phyloP scores from a whole-genome alignment of 148 eudicot species.

The Chenopodium album region DNA sequence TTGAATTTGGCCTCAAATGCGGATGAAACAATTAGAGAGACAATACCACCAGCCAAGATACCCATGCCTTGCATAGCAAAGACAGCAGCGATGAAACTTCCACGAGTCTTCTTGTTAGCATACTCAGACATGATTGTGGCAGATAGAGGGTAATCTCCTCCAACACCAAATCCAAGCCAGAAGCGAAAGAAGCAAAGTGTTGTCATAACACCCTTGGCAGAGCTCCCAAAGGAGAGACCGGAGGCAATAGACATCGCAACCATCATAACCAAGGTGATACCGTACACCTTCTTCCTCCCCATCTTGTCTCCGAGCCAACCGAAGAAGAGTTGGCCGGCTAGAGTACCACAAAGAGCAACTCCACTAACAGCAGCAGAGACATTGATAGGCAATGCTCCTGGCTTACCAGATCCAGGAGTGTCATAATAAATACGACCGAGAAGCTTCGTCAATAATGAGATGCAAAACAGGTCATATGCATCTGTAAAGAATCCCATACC shows the following conservation, averaged over 20 bases:
- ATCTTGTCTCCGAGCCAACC: slow-evolving; percentile 74
- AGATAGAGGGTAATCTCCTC: slow-evolving; percentile 67
- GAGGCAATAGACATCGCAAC: slow-evolving; percentile 45
- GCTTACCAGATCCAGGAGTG: slow-evolving; percentile 6
- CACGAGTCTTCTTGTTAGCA: slow-evolving; percentile 69
- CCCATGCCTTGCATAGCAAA: slow-evolving; percentile 83
- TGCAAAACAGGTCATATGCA: slow-evolving; percentile 58
- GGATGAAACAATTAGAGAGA: slow-evolving; percentile 40
- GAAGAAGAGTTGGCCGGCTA: slow-evolving; percentile 64
- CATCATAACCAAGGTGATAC: slow-evolving; percentile 52
- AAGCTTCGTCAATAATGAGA: slow-evolving; percentile 53
- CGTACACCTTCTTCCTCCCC: slow-evolving; percentile 63
- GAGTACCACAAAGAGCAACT: slow-evolving; percentile 63
- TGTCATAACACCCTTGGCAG: slow-evolving; percentile 34
- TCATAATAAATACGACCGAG: slow-evolving; percentile 62
- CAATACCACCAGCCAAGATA: slow-evolving; percentile 48
- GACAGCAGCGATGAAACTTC: slow-evolving; percentile 64
- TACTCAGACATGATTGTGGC: slow-evolving; percentile 84
- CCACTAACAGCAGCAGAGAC: slow-evolving; percentile 58
- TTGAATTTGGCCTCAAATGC: slow-evolving; percentile 31
- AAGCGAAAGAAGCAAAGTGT: slow-evolving; percentile 55
- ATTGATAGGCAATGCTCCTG: slow-evolving; percentile 50
- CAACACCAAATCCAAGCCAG: slow-evolving; percentile 64
- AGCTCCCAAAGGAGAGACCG: slow-evolving; percentile 48
- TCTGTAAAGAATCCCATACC: slow-evolving; percentile 75